Evolutionary conservation across 768 basidiomycete species (phyloP).

Genomic region (Agaricus subrufescens): DNA sequence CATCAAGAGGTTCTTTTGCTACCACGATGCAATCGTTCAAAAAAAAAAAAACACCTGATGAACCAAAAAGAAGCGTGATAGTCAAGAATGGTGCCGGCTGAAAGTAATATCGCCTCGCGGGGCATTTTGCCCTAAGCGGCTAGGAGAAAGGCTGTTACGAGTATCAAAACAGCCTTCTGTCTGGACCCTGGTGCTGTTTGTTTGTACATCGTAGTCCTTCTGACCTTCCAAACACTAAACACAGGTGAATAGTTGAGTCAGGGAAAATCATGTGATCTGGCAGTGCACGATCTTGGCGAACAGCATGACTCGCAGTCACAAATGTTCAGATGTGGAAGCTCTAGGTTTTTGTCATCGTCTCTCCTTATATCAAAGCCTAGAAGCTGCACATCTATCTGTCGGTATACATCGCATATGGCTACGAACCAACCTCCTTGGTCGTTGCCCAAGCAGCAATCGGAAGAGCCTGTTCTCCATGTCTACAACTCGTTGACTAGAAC

Average conservation of each 20-base stretch:
- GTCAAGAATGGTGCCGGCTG: not conserved
- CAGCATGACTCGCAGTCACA: not conserved
- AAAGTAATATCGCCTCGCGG: not conserved
- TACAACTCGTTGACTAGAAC: slow-evolving; percentile 91
- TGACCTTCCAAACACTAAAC: too few relatives aligned
- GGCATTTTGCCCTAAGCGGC: too few relatives aligned
- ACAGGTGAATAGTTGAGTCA: not conserved
- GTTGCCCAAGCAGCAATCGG: slow-evolving; percentile 31
- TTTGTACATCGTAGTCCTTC: not conserved
- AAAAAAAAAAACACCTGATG: not conserved
- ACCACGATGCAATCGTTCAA: not conserved
- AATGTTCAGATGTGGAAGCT: slow-evolving; percentile 9
- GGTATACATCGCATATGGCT: slow-evolving; percentile 36
- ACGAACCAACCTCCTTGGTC: slow-evolving; percentile 61
- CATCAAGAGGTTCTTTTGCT: slow-evolving; percentile 2
- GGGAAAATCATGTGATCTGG: slow-evolving; percentile 16
- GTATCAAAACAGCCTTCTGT: too few relatives aligned
- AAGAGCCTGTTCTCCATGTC: slow-evolving; percentile 70
- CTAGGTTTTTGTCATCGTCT: slow-evolving; percentile 11
- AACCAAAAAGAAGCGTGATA: not conserved
- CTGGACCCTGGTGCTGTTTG: too few relatives aligned
- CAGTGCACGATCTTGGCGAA: slow-evolving; percentile 14
- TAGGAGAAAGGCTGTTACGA: too few relatives aligned
- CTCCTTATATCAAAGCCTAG: not conserved
- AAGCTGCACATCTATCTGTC: slow-evolving; percentile 5